Evolutionary conservation across 805 yeast species (phyloP).

Genomic region (Ogataea nakhonphanomensis): DNA sequence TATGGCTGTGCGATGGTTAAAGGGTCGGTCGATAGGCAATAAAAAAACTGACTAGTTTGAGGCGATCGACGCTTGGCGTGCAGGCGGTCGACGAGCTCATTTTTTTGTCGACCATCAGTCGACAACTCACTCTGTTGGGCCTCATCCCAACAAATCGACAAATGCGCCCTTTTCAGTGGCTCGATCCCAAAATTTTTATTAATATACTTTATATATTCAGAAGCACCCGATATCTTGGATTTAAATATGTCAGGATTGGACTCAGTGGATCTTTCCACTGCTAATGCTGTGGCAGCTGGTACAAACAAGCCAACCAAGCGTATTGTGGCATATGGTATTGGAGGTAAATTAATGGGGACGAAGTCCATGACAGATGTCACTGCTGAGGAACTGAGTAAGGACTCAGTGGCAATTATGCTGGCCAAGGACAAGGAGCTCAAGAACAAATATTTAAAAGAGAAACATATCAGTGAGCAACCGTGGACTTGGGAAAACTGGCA

Average conservation of each 20-base stretch:
- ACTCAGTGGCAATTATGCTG: constrained; percentile 45
- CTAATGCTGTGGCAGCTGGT: constrained; percentile 81
- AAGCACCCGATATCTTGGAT: not conserved
- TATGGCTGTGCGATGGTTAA: not conserved
- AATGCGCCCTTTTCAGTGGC: constrained; percentile 4
- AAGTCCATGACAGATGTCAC: constrained; percentile 66
- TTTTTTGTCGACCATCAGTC: constrained; percentile 9
- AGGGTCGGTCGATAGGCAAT: not conserved
- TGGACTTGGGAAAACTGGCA: constrained; percentile 75
- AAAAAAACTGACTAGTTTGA: not conserved
- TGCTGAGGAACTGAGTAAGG: constrained; percentile 57
- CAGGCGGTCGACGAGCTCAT: not conserved
- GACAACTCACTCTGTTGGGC: constrained; percentile 10
- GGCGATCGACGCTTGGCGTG: not conserved
- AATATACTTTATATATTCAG: constrained; percentile 6
- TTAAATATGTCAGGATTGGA: constrained; percentile 26
- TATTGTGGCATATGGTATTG: constrained; percentile 73
- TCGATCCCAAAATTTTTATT: constrained; percentile 7
- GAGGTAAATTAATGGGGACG: constrained; percentile 80
- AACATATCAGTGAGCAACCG: constrained; percentile 73
- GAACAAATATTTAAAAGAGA: constrained; percentile 37
- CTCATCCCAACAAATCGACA: constrained; percentile 13
- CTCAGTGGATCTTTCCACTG: constrained; percentile 58
- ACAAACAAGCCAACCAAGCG: constrained; percentile 66
- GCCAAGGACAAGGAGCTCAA: constrained; percentile 43